Base-by-base conservation (phyloP, 2,329 filamentous ascomycete genomes). In the Chaetomiaceae sp. region DNA sequence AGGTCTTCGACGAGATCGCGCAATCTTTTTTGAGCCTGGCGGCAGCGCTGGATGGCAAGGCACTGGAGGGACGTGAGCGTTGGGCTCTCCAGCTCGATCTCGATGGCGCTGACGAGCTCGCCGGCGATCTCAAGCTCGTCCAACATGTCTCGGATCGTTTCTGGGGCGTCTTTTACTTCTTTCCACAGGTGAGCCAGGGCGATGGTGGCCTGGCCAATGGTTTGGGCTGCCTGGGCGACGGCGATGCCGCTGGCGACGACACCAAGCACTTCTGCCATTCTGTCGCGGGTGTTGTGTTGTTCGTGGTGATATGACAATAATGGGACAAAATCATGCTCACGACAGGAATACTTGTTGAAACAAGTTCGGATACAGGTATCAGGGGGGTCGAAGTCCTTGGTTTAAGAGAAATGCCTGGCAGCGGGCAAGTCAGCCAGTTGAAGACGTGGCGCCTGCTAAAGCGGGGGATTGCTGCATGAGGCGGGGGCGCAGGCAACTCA, bases 251-350 rank as follows among this genome's bases (percentile, higher is more conserved):
- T 48, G 12, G 40, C 44, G 6, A 52, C 40, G 19, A 48, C 40
- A 13, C 50, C 40, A 25, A 48, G 25, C 4, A 48, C 37, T 30
- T 52, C 50, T 4, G 44, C 50, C 50, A 52, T 52, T n/a, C n/a
- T n/a, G n/a, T n/a, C n/a, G n/a, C n/a, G n/a, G n/a, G n/a, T n/a
- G n/a, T n/a, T n/a, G n/a, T n/a, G n/a, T n/a, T n/a, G n/a, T n/a
- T n/a, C n/a, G n/a, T 27, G 25, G 25, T 27, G 25, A 10, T 27
- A 27, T 27, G 25, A 27, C 10, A 10, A 27, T 3, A 27, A 27
- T 27, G 25, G n/a, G n/a, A n/a, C n/a, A n/a, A n/a, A n/a, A n/a
- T n/a, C n/a, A n/a, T n/a, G n/a, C n/a, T n/a, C n/a, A n/a, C n/a
- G n/a, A n/a, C n/a, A n/a, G n/a, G n/a, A n/a, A n/a, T n/a, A n/a